Evolutionary conservation across 129 eudicot species (phyloP).

Genomic region (Centella asiatica): DNA sequence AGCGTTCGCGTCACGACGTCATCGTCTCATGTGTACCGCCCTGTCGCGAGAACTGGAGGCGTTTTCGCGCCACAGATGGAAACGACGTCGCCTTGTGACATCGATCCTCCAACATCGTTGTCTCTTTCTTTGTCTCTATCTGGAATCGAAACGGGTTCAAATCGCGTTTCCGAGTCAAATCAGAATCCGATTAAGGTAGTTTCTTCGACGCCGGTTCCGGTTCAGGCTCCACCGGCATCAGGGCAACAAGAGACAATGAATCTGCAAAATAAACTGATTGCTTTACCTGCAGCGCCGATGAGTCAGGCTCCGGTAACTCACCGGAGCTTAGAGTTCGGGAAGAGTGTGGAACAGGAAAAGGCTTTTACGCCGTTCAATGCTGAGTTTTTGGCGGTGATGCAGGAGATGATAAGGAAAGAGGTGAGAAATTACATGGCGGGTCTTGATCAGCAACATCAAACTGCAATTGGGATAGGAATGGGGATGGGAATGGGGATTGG

Average conservation of each 20-base stretch:
- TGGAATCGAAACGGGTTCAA: conserved; percentile 31
- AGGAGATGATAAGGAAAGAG: conserved; percentile 79
- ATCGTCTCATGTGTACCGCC: conserved; percentile 35
- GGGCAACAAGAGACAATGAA: conserved; percentile 22
- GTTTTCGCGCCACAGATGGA: conserved; percentile 21
- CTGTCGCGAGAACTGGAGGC: conserved; percentile 38
- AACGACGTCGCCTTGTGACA: conserved; percentile 21
- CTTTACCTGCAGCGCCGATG: not conserved
- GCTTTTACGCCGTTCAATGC: conserved; percentile 31
- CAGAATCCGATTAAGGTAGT: conserved; percentile 14
- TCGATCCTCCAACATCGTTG: conserved; percentile 52
- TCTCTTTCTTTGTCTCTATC: conserved; percentile 65
- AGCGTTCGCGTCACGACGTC: conserved; percentile 22
- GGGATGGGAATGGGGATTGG: conserved; percentile 26
- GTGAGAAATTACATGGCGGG: conserved; percentile 73
- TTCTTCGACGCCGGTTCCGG: conserved; percentile 13
- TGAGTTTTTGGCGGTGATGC: conserved; percentile 77
- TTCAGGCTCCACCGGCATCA: conserved; percentile 13
- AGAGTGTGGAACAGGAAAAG: conserved; percentile 19
- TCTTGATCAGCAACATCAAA: conserved; percentile 13
- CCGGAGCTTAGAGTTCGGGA: not conserved
- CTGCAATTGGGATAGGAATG: conserved; percentile 20
- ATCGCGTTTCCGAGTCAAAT: conserved; percentile 17
- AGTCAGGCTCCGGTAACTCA: conserved; percentile 10
- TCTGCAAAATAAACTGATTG: not conserved